These are phyloP conservation scores for Erodium chrysanthum DNA, from an alignment of 441 rosid genomes.

Conservation along the genomic window DNA sequence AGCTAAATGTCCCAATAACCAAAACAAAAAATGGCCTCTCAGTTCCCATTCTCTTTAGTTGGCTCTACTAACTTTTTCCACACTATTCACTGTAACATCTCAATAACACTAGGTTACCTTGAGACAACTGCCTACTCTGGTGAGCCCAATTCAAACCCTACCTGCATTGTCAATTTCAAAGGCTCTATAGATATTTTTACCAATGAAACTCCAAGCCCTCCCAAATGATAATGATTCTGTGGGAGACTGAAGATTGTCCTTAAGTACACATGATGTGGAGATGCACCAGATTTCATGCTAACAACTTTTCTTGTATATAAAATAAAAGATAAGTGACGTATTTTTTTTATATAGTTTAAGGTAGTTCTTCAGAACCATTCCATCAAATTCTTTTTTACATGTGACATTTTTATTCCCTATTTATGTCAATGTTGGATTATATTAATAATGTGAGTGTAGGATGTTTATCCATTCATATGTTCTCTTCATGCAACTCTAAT, in stretches of 20 bases:
- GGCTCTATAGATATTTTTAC: not conserved
- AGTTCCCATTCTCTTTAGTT: not conserved
- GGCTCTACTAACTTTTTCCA: not conserved
- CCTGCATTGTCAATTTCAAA: not conserved
- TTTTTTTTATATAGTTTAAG: not conserved
- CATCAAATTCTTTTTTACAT: not conserved
- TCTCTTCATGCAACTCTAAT: conserved; percentile 2
- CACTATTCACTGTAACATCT: not conserved
- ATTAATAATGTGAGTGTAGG: not conserved
- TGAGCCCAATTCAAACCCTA: not conserved
- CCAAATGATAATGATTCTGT: not conserved
- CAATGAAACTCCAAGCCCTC: not conserved
- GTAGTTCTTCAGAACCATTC: not conserved
- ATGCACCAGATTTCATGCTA: too few species aligned
- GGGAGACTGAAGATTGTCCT: not conserved
- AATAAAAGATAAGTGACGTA: too few species aligned
- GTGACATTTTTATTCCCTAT: not conserved
- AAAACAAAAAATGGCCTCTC: not conserved
- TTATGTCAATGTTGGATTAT: not conserved
- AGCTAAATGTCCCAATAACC: not conserved
- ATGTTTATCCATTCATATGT: not conserved
- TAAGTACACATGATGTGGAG: too few species aligned
- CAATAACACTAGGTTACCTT: not conserved
- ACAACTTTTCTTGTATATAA: too few species aligned
- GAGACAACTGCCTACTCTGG: not conserved